Base-by-base conservation (phyloP, 306 rosid species). In the Hippophae gyantsensis region DNA sequence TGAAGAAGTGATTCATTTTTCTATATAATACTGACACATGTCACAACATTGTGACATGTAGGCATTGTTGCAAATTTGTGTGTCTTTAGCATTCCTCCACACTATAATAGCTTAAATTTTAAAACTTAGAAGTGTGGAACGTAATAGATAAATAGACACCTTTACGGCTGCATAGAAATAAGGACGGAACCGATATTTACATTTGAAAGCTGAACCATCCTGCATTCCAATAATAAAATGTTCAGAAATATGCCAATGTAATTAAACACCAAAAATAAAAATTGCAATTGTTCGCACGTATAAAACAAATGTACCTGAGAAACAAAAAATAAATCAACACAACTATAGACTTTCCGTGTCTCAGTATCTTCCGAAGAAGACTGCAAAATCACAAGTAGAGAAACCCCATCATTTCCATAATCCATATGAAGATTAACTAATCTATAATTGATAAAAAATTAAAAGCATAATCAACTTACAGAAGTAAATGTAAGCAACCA, bases 121-220 rank as follows among this genome's bases (percentile, higher is more conserved):
- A 32, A 32, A 32, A 32, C 38, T 32, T 56, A 59, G 64, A 61
- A 52, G 10, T 57, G 55, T 63, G 42, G 48, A 70, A 14, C 18
- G 8, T 26, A 49, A 57, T 32, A 55, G 41, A 60, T 9, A 8
- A 42, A 56, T 8, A 25, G 60, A 62, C 48, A 90, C 98, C 98
- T 87, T 90, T 48, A 95, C 76, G 71, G 95, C 84, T 50, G 72
- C 86, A 71, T 90, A 90, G 72, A 90, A 83, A 70, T 90, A 90
- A 57, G 98, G 96, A 9, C 80, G 83, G 66, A 87, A 90, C 72
- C 82, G 83, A 72, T 83, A 85, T 72, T 90, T 90, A 66, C 89
- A 45, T 79, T 90, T 87, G 85, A 90, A 90, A 52, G 82, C 26
- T 27, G 95, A 81, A 64, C 98, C 98, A 81, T 90, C 98, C 98